Conservation (phyloP, 139 green algal genomes). For the Tetraselmis striata region DNA sequence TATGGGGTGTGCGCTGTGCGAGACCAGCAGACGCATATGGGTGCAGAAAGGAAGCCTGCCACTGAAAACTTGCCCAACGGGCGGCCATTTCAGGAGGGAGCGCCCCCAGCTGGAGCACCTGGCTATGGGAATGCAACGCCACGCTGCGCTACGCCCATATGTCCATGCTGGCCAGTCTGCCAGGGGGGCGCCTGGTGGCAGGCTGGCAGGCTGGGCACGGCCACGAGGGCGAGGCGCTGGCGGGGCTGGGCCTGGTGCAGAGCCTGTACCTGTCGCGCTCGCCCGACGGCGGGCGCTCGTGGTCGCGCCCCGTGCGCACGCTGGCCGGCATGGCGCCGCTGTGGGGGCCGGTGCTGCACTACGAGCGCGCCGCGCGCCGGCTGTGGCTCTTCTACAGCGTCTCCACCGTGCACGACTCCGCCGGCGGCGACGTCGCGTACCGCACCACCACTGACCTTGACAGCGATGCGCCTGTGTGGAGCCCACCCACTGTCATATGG, state of each 20-base stretch:
- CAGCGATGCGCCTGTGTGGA: neutral
- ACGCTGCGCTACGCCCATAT: neutral
- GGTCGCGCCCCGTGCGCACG: neutral
- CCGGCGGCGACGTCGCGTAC: neutral
- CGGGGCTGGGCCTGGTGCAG: neutral
- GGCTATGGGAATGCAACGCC: neutral
- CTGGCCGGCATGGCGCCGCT: neutral
- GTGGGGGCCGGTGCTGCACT: neutral
- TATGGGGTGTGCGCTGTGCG: too few species aligned
- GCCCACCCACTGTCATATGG: neutral
- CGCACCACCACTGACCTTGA: neutral
- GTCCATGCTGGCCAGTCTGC: neutral
- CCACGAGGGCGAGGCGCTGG: neutral
- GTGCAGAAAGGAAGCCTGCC: too few species aligned
- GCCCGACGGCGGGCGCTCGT: neutral
- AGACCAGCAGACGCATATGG: too few species aligned
- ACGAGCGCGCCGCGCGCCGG: neutral
- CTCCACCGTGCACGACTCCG: neutral
- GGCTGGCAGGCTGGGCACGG: neutral
- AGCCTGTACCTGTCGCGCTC: neutral
- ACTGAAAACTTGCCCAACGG: too few species aligned
- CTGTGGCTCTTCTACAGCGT: neutral
- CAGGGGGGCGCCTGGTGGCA: neutral
- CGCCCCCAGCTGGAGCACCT: neutral
- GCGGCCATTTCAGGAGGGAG: too few species aligned